Percentiles rank a stretch among this genome's conserved stretches.
Evolutionary conservation across 331 rosid species (phyloP).

Genomic region (Acacia pycnantha): DNA sequence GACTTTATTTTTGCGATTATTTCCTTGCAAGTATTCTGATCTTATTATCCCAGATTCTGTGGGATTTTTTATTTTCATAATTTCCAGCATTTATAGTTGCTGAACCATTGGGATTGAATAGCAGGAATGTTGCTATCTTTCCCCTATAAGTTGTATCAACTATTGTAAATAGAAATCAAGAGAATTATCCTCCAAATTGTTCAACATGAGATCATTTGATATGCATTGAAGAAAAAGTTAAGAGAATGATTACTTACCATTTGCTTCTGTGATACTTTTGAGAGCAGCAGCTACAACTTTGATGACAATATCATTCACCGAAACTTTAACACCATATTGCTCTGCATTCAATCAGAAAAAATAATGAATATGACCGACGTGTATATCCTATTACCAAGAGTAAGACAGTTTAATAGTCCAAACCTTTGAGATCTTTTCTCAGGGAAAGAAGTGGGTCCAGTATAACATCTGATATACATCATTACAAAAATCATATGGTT

Average conservation of each 20-base stretch:
- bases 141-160: background rate
- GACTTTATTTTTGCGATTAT: background rate
- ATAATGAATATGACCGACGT: conserved; percentile 25
- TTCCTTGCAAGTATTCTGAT: background rate
- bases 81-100: background rate
- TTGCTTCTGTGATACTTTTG: conserved; percentile 86
- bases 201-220: background rate
- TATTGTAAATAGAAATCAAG: background rate
- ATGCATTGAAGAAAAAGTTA: background rate
- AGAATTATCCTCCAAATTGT: background rate
- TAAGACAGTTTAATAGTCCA: conserved; percentile 20
- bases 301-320: conserved; percentile 92
- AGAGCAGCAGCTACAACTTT: conserved; percentile 94
- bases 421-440: conserved; percentile 90
- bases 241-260: conserved; percentile 53
- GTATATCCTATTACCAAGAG: conserved; percentile 20
- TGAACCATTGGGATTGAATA: background rate
- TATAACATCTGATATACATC: conserved; percentile 59
- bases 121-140: background rate
- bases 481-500: conserved; percentile 29
- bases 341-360: conserved; percentile 55
- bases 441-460: conserved; percentile 93
- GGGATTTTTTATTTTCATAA: no score
- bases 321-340: conserved; percentile 86
- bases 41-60: background rate